These are phyloP conservation scores for Colletotrichum ledebouriae DNA, from an alignment of 2,329 filamentous ascomycete species.

Conservation along the genomic window DNA sequence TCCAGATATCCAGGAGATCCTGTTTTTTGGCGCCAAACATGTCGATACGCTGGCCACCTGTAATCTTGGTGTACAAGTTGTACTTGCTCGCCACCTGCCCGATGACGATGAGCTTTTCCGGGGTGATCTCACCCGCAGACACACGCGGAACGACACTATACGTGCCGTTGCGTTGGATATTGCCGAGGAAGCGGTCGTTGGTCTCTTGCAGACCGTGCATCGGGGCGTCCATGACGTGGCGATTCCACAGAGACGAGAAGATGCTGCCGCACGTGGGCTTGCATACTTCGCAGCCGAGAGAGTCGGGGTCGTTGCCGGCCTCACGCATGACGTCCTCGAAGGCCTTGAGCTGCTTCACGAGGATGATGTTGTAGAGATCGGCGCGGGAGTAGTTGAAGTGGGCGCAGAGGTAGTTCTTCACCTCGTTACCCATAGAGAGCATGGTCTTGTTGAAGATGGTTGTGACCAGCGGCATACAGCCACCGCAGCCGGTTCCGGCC, in stretches of 20 bases:
- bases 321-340: conserved; percentile 83
- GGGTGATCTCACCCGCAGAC: conserved; percentile 87
- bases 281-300: conserved; percentile 88
- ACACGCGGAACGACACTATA: conserved; percentile 90
- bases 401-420: conserved; percentile 87
- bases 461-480: conserved; percentile 89
- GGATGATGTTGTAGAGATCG: conserved; percentile 91
- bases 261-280: conserved; percentile 88
- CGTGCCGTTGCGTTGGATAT: conserved; percentile 92
- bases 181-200: conserved; percentile 88
- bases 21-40: conserved; percentile 93
- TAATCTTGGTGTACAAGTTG: conserved; percentile 90
- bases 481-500: conserved; percentile 90
- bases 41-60: conserved; percentile 91
- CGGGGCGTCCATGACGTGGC: conserved; percentile 80
- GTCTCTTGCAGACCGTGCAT: conserved; percentile 87
- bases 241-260: conserved; percentile 85
- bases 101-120: conserved; percentile 86
- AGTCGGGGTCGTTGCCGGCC: conserved; percentile 77
- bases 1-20: conserved; percentile 87
- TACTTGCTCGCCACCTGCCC: conserved; percentile 89
- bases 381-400: conserved; percentile 88
- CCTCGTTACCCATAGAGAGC: conserved; percentile 86
- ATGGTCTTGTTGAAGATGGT: conserved; percentile 93
- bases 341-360: conserved; percentile 81